Conservation (phyloP, 176 grass and related monocot genomes). For the Pontederia paniculata region DNA sequence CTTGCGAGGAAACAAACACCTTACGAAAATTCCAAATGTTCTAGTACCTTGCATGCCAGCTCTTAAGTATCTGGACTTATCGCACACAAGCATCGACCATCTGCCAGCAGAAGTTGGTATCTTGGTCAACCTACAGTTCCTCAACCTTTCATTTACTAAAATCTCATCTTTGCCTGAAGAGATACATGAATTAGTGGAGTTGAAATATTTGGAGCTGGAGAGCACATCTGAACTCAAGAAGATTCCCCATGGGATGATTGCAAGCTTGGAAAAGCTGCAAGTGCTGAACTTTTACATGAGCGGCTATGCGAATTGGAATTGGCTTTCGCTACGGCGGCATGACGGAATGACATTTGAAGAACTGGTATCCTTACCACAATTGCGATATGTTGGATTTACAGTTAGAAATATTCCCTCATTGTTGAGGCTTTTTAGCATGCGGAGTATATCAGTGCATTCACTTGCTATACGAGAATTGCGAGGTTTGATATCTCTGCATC, state of each 20-base stretch:
- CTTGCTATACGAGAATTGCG: slow-evolving; percentile 27
- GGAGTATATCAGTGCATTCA: slow-evolving; percentile 1
- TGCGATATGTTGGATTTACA: slow-evolving; percentile 31
- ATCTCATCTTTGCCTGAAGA: slow-evolving; percentile 19
- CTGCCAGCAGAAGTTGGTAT: slow-evolving; percentile 35
- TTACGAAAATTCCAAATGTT: slow-evolving; percentile 17
- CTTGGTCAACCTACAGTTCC: slow-evolving; percentile 20
- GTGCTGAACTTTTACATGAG: slow-evolving; percentile 29
- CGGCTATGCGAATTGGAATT: slow-evolving; percentile 17
- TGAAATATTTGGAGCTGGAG: slow-evolving; percentile 30
- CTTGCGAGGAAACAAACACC: slow-evolving; percentile 26
- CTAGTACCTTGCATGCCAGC: slow-evolving; percentile 12
- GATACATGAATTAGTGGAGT: slow-evolving; percentile 8
- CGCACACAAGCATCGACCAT: slow-evolving; percentile 27
- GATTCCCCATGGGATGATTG: slow-evolving; percentile 31
- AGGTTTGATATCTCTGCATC: slow-evolving; percentile 28
- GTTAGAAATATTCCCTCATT: slow-evolving; percentile 23
- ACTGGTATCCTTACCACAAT: slow-evolving; percentile 19
- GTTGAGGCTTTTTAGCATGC: slow-evolving; percentile 15
- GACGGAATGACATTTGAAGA: slow-evolving; percentile 27
- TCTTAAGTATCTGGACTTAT: slow-evolving; percentile 31
- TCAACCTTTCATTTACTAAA: slow-evolving; percentile 29
- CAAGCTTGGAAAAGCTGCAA: slow-evolving; percentile 27
- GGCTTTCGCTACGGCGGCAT: slow-evolving; percentile 10
- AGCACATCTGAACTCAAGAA: slow-evolving; percentile 28